Evolutionary conservation across 2,329 filamentous ascomycete genomes (phyloP).

Genomic region (Neonectria neomacrospora): DNA sequence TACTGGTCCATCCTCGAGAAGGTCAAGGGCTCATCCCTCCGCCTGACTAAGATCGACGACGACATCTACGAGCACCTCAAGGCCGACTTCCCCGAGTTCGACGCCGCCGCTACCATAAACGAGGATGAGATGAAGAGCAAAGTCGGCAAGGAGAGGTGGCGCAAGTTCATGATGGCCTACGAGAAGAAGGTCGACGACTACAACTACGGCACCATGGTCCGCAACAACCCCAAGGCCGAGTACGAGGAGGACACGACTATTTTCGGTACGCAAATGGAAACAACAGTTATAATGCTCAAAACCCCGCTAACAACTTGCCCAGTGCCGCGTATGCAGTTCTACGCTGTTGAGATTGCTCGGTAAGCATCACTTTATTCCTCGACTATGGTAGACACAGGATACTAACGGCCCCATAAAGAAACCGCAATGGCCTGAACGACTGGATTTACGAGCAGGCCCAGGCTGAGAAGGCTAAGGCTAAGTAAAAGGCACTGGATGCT

Average conservation of each 20-base stretch:
- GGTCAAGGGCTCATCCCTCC: conserved; percentile 86
- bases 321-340: conserved; percentile 68
- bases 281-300: background rate
- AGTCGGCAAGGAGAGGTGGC: conserved; percentile 91
- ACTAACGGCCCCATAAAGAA: conserved; percentile 64
- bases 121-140: conserved; percentile 99
- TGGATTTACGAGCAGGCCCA: conserved; percentile 93
- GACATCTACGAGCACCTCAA: conserved; percentile 93
- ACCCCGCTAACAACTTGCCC: background rate
- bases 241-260: conserved; percentile 92
- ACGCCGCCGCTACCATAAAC: conserved; percentile 81
- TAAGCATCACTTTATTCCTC: conserved; percentile 22
- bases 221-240: conserved; percentile 80
- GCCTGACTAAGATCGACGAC: conserved; percentile 93
- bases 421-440: conserved; percentile 90
- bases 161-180: conserved; percentile 92
- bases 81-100: conserved; percentile 90
- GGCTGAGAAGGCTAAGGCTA: conserved; percentile 58
- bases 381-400: background rate
- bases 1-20: conserved; percentile 97
- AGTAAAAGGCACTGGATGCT: conserved; percentile 28
- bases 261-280: conserved; percentile 69
- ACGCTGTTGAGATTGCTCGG: conserved; percentile 65
- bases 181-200: conserved; percentile 96
- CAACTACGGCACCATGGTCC: conserved; percentile 96